phyloP scores from a whole-genome alignment of 1,284 basidiomycete species.

The Pterulicium gracile region DNA sequence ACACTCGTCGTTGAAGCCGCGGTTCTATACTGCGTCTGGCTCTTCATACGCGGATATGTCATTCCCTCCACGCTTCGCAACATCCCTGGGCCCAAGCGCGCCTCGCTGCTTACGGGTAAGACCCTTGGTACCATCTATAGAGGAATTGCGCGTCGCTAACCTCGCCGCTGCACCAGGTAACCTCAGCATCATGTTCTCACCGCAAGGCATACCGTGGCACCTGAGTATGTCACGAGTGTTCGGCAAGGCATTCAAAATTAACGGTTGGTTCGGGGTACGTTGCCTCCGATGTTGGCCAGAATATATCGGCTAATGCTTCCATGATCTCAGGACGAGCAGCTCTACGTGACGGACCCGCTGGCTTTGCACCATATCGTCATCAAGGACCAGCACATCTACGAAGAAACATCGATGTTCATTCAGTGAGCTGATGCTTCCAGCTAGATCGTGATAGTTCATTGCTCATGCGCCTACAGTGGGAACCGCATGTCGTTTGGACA shows the following conservation, averaged over 20 bases:
- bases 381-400: constrained; percentile 22
- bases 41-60: not conserved
- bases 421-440: constrained; percentile 14
- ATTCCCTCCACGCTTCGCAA: not conserved
- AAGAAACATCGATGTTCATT: constrained; percentile 24
- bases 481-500: constrained; percentile 24
- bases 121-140: not conserved
- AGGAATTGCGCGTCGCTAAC: not conserved
- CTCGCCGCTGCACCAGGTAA: not conserved
- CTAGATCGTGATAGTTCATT: not conserved
- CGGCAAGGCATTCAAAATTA: not conserved
- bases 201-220: not conserved
- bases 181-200: not conserved
- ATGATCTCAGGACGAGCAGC: constrained; percentile 15
- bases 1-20: not conserved
- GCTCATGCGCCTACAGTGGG: constrained; percentile 13
- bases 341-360: constrained; percentile 22
- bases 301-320: not conserved
- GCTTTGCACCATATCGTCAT: constrained; percentile 25
- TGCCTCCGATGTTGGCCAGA: not conserved
- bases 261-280: not conserved
- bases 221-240: not conserved
- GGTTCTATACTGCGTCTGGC: not conserved
- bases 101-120: not conserved
- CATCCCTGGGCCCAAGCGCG: not conserved